These are phyloP conservation scores for Aureobasidium sp. DNA, from an alignment of 2,329 filamentous ascomycete species.

Conservation along the genomic window DNA sequence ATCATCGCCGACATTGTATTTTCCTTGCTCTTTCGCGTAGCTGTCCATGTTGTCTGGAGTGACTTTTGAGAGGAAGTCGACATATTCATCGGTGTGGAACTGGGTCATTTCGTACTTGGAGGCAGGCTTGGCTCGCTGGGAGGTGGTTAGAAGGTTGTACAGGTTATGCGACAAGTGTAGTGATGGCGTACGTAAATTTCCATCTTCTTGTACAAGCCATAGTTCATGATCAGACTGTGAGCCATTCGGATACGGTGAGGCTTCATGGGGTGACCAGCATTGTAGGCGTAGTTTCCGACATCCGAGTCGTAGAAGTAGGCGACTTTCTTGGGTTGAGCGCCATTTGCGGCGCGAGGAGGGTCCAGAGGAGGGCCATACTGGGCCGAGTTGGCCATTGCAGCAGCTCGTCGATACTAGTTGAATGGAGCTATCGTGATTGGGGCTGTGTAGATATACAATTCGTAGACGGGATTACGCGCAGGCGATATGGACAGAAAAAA, in stretches of 20 bases:
- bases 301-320: constrained; percentile 99
- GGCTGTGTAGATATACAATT: too few relatives aligned
- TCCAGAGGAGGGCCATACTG: constrained; percentile 45
- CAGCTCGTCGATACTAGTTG: not conserved
- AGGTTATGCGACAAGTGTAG: not conserved
- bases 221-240: constrained; percentile 60
- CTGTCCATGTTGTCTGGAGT: constrained; percentile 98
- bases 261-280: constrained; percentile 62
- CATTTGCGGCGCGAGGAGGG: constrained; percentile 40
- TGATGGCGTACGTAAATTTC: constrained; percentile 53
- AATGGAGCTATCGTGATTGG: not conserved
- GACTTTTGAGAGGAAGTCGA: constrained; percentile 71
- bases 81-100: constrained; percentile 65
- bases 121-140: constrained; percentile 31
- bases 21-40: constrained; percentile 83
- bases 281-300: constrained; percentile 96
- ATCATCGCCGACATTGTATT: constrained; percentile 57
- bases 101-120: constrained; percentile 65
- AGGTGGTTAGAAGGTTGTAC: not conserved
- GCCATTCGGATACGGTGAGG: constrained; percentile 60
- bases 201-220: constrained; percentile 64
- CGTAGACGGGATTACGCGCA: not conserved
- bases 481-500: not conserved
- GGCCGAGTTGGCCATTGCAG: constrained; percentile 37
- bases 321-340: constrained; percentile 65